Evolutionary conservation across 208 protist genomes (phyloP).

Genomic region (Leptomonas seymouri): DNA sequence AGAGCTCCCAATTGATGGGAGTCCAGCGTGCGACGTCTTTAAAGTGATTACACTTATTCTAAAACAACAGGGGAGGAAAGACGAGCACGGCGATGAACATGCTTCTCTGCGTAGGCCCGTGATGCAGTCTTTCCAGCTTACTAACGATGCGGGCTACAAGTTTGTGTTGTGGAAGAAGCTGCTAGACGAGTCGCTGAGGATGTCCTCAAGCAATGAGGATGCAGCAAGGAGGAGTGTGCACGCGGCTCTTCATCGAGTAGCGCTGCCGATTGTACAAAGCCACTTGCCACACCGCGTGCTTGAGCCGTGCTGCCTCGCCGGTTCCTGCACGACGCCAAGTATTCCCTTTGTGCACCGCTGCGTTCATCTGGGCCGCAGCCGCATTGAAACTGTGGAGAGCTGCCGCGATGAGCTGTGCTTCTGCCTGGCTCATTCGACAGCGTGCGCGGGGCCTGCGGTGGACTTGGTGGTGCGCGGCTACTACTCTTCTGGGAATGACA

Average conservation of each 20-base stretch:
- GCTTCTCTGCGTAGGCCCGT: background rate
- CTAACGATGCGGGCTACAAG: constrained; percentile 78
- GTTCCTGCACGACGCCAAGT: constrained; percentile 39
- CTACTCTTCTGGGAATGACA: constrained; percentile 41
- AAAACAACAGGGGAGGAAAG: background rate
- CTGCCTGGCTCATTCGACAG: constrained; percentile 64
- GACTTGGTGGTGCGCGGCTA: constrained; percentile 52
- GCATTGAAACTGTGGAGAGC: constrained; percentile 27
- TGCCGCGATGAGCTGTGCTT: constrained; percentile 62
- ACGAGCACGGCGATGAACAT: constrained; percentile 2
- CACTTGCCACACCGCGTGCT: constrained; percentile 44
- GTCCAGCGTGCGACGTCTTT: too few species aligned
- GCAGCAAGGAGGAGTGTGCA: constrained; percentile 4
- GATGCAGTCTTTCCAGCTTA: constrained; percentile 54
- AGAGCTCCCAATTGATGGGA: too few species aligned
- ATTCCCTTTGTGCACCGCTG: constrained; percentile 37
- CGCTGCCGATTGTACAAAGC: constrained; percentile 37
- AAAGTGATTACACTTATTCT: too few species aligned
- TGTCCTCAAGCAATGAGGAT: background rate
- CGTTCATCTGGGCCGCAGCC: constrained; percentile 29
- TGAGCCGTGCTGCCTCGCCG: constrained; percentile 60
- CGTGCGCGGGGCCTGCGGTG: constrained; percentile 39
- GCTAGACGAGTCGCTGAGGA: constrained; percentile 7
- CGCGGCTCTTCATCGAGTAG: constrained; percentile 36
- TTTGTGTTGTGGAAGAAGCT: constrained; percentile 69